A percentile compares a stretch with the other conserved stretches of the same genome.
Evolutionary conservation across 495 filamentous ascomycete species (phyloP).

Genomic region (Hypoxylon fuscum): DNA sequence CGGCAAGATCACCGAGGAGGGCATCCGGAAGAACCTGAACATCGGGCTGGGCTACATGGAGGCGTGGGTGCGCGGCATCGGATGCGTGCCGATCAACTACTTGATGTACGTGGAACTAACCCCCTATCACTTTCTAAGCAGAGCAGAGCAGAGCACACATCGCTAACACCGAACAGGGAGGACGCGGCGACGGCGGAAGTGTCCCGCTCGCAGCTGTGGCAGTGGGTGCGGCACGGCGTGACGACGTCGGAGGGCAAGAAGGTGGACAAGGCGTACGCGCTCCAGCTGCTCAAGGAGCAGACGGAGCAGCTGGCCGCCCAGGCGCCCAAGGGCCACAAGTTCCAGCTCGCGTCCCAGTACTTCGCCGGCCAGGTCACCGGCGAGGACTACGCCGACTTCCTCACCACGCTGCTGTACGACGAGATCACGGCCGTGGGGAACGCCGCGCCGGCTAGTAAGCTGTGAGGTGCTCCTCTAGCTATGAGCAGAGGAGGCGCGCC

Average conservation of each 20-base stretch:
- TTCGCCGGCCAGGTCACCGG: slow-evolving; percentile 93
- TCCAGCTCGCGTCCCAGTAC: slow-evolving; percentile 87
- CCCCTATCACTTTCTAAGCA: too few relatives aligned
- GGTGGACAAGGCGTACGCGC: slow-evolving; percentile 89
- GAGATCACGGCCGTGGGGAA: slow-evolving; percentile 89
- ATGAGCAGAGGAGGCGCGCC: too few relatives aligned
- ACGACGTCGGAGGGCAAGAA: slow-evolving; percentile 88
- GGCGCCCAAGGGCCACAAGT: slow-evolving; percentile 91
- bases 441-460: slow-evolving; percentile 76
- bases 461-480: slow-evolving; percentile 53
- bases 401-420: slow-evolving; percentile 91
- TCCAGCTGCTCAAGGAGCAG: slow-evolving; percentile 86
- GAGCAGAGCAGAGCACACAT: too few relatives aligned
- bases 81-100: slow-evolving; percentile 98
- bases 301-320: slow-evolving; percentile 76
- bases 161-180: slow-evolving; percentile 63
- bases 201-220: slow-evolving; percentile 91
- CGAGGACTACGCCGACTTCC: slow-evolving; percentile 96
- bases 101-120: slow-evolving; percentile 71
- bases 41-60: slow-evolving; percentile 99
- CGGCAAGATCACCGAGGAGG: slow-evolving; percentile 90
- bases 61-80: slow-evolving; percentile 93
- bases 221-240: slow-evolving; percentile 90
- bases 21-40: slow-evolving; percentile 97
- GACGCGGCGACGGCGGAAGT: slow-evolving; percentile 98